Base-by-base conservation (phyloP, 768 basidiomycete genomes). In the Lentinula edodes region DNA sequence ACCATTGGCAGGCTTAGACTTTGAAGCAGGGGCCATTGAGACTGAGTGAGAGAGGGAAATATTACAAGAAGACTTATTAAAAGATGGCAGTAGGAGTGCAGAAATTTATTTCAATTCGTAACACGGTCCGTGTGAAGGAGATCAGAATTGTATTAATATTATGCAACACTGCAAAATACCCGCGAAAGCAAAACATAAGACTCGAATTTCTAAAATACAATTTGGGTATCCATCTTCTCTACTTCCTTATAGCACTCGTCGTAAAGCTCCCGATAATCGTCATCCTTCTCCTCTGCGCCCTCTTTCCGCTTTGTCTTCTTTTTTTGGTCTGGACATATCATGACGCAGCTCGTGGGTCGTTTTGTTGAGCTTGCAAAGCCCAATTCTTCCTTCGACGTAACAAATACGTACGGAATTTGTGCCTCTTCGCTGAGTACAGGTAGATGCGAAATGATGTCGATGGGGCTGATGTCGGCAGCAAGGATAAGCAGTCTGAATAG, bases 391-490 rank as follows among this genome's bases (percentile, higher is more conserved):
- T 96, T 97, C 3, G 91, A 95, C 2, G 88, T 70, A 13, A 95
- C 90, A 71, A 93, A 95, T 53, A 95, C 81, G 70, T 95, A 96
- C 0, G 94, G 94, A 72, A 94, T 88, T 41, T 87, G 80, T 9
- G 93, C 90, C 72, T 99, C 97, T 78, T 99, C 97, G 52, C 92
- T 89, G 70, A 99, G 79, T 9, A 98, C 80, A 5, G 97, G 97
- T 55, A 99, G 80, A 76, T 98, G 97, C 38, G 95, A 95, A 68
- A 98, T 95, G 66, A 99, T 97, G 77, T 99, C 97, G 69, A 98
- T 90, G 10, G 97, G 97, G 63, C 92, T 96, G 72, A 98, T 98
- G 75, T 98, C 96, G 42, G 90, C 95, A 4, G 97, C 97, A 62
- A 99, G 86, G 61, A 99, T 77, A 35, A 99, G 84, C 38, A 99